These are phyloP conservation scores for Tetrahymena elliotti DNA, from an alignment of 73 alveolate species.

Conservation along the genomic window DNA sequence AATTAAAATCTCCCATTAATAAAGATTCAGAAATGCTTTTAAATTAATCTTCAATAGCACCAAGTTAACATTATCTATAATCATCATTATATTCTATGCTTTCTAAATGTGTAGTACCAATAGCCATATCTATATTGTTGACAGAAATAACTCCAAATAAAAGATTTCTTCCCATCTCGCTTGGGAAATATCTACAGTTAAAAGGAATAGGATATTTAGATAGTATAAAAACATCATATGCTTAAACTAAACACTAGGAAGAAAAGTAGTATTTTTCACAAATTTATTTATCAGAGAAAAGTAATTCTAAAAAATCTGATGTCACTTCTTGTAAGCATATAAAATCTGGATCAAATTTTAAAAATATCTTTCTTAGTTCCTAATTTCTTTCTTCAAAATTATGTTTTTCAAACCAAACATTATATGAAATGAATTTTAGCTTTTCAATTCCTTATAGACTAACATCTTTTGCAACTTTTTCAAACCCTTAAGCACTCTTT, in stretches of 20 bases:
- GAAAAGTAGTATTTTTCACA: slow-evolving; percentile 26
- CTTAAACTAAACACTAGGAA: slow-evolving; percentile 14
- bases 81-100: slow-evolving; percentile 8
- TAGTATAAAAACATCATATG: slow-evolving; percentile 48
- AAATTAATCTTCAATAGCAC: neutral
- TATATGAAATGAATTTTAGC: slow-evolving; percentile 35
- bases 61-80: slow-evolving; percentile 13
- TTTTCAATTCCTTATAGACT: neutral
- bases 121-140: neutral
- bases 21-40: neutral
- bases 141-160: slow-evolving; percentile 18
- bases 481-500: neutral
- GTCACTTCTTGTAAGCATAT: slow-evolving; percentile 56
- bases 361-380: slow-evolving; percentile 24
- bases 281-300: neutral
- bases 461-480: neutral
- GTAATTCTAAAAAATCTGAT: neutral
- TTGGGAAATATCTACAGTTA: slow-evolving; percentile 18
- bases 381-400: slow-evolving; percentile 38
- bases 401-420: slow-evolving; percentile 57
- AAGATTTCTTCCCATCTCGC: slow-evolving; percentile 34
- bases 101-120: slow-evolving; percentile 51
- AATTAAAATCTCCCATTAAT: slow-evolving; percentile 56
- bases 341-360: slow-evolving; percentile 43
- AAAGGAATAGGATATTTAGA: slow-evolving; percentile 23